Evolutionary conservation across 805 yeast genomes (phyloP), one percentile per base, ranked within the genome.

Genomic region (Saccharomycopsis olivae): DNA sequence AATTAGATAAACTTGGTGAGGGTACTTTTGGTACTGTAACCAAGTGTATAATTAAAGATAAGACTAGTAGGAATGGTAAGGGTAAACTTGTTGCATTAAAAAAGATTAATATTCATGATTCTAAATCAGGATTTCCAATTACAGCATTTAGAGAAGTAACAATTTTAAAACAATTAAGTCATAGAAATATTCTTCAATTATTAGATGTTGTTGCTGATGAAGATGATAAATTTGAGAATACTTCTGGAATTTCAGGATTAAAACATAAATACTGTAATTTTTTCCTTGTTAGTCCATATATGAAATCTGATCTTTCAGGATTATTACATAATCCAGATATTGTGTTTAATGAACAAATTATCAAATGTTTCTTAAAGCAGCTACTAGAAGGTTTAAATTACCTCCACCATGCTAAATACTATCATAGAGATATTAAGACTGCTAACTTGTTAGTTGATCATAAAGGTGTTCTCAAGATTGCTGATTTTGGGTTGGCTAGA

Each of bases 401-500:
- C 54, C 72, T 92, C 24, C 99, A 92, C 54, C 36, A 43, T 8
- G 28, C 24, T 28, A 72, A 49, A 68, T 68, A 53, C 50, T 56
- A 79, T 57, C 99, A 92, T 57, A 69, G 99, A 43, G 99, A 92
- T 54, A 84, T 92, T 44, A 92, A 92, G 58, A 86, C 97, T 0
- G 96, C 98, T 15, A 92, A 92, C 53, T 79, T 92, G 20, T 68
- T 92, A 31, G 70, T 92, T 10, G 89, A 82, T 53, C 72, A 68
- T 39, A 62, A 66, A 36, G 98, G 98, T 0, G 64, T 74, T 6
- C 65, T 94, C 27, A 89, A 89, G 53, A 75, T 92, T 37, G 98
- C 96, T 1, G 99, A 92, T 61, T 94, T 92, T 57, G 99, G 99
- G 1, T 65, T 92, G 30, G 97, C 96, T 1, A 68, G 97, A 47